A percentile compares a stretch with the other conserved stretches of the same genome.
These are phyloP conservation scores for Xylariaceae sp. DNA, from an alignment of 2,329 filamentous ascomycete genomes.

Conservation along the genomic window DNA sequence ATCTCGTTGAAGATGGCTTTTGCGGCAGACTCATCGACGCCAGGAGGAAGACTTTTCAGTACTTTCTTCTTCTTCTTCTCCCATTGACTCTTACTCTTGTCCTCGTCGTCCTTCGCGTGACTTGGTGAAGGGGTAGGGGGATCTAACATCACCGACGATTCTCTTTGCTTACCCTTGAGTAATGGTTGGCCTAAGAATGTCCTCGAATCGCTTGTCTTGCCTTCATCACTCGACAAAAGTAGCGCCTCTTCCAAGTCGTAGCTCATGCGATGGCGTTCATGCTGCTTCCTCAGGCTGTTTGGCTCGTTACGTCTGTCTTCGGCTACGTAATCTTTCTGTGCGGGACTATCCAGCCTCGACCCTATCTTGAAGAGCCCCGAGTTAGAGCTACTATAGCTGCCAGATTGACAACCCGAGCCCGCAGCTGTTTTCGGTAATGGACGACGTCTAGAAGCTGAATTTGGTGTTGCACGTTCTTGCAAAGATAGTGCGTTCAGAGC, in stretches of 20 bases:
- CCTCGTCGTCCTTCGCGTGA: slow-evolving; percentile 37
- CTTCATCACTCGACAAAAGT: slow-evolving; percentile 25
- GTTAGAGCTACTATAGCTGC: slow-evolving; percentile 11
- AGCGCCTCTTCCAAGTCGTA: slow-evolving; percentile 17
- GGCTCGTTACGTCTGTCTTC: slow-evolving; percentile 20
- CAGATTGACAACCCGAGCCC: slow-evolving; percentile 19
- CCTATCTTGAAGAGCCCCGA: slow-evolving; percentile 11
- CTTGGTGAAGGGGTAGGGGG: slow-evolving; percentile 46
- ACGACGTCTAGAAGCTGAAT: slow-evolving; percentile 16
- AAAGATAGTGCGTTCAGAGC: slow-evolving; percentile 40
- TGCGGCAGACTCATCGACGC: slow-evolving; percentile 75
- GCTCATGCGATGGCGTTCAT: slow-evolving; percentile 13
- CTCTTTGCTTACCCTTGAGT: slow-evolving; percentile 37
- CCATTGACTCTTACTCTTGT: slow-evolving; percentile 47
- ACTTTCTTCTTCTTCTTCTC: slow-evolving; percentile 58
- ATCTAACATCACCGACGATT: slow-evolving; percentile 37
- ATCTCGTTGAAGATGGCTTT: slow-evolving; percentile 95
- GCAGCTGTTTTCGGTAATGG: slow-evolving; percentile 17
- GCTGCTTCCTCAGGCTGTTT: slow-evolving; percentile 25
- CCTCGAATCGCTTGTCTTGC: neutral
- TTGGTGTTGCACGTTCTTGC: slow-evolving; percentile 27
- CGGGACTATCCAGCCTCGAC: slow-evolving; percentile 12
- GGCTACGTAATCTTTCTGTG: slow-evolving; percentile 17
- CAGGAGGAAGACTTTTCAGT: slow-evolving; percentile 72
- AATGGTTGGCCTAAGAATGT: slow-evolving; percentile 17